Evolutionary conservation across 2,329 filamentous ascomycete genomes (phyloP), one percentile per base, ranked within the genome.

Genomic region (Pseudonectria foliicola): DNA sequence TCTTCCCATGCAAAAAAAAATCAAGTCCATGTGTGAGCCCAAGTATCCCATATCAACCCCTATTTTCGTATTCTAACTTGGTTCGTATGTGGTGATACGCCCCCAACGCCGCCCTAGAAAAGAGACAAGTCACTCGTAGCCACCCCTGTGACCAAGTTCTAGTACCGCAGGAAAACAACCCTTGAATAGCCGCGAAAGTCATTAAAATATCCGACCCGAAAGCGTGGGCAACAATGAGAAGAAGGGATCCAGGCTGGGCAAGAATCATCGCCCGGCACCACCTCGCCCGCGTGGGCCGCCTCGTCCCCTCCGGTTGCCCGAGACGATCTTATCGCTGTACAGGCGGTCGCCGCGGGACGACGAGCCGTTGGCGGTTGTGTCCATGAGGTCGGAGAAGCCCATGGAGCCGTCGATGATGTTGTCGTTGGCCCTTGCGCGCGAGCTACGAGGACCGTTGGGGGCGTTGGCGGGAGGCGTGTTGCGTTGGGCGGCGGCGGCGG

Each of bases 351-450:
- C 56, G 24, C 44, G 45, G 14, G 42, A 48, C 5, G 46, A 44
- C 6, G 39, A 32, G 12, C 42, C 44, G 27, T 46, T 45, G 24
- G 44, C 39, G 29, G 41, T 39, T 7, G 39, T 37, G 29, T 65
- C 60, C 57, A 67, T 68, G 15, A 62, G 55, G 21, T 75, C 72
- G 29, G 67, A 61, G 42, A 77, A 77, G 6, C 74, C 73, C 51
- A 69, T 59, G 3, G 64, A 65, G 10, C 74, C 74, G 41, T 78
- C 74, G 6, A 77, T 56, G 12, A 76, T 44, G 15, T 65, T 58
- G 36, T 61, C 63, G 34, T 63, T 48, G 26, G 49, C 45, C 38
- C 13, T 42, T 49, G 31, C 39, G 27, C 56, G 58, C 24, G 44
- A 39, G 21, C 46, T 38, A 25, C 56, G 58, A 27, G 56, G 52